A percentile compares a stretch with the other conserved stretches of the same genome.
These are phyloP conservation scores for Anthoceros angustus DNA, from an alignment of 225 moss, liverwort and hornwort genomes.

Conservation along the genomic window DNA sequence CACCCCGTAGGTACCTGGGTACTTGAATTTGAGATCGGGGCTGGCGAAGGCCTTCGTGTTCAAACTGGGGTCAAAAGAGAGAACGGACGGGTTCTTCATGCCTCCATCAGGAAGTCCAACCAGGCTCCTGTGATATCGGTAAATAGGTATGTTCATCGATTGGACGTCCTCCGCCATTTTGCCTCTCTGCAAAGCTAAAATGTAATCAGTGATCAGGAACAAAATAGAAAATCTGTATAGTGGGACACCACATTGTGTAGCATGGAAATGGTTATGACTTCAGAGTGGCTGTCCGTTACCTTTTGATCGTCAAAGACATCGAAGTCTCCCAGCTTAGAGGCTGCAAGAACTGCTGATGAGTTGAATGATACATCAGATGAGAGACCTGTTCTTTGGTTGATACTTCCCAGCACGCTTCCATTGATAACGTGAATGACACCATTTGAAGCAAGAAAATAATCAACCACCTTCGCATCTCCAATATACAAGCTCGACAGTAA, in stretches of 20 bases:
- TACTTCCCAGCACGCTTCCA: slow-evolving; percentile 16
- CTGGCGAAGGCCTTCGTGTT: slow-evolving; percentile 16
- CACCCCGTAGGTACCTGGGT: slow-evolving; percentile 22
- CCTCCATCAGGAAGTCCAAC: slow-evolving; percentile 40
- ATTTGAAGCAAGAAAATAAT: slow-evolving; percentile 10
- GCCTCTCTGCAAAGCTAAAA: slow-evolving; percentile 18
- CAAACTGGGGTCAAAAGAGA: slow-evolving; percentile 31
- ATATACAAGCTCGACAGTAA: slow-evolving; percentile 6
- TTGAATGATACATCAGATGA: slow-evolving; percentile 30
- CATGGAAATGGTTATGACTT: background rate
- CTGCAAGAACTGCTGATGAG: slow-evolving; percentile 19
- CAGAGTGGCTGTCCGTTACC: slow-evolving; percentile 14
- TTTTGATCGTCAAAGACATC: slow-evolving; percentile 22
- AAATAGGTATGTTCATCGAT: slow-evolving; percentile 35
- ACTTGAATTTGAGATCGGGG: slow-evolving; percentile 21
- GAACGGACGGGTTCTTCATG: slow-evolving; percentile 22
- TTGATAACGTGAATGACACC: slow-evolving; percentile 15
- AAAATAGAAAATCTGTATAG: background rate
- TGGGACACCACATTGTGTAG: background rate
- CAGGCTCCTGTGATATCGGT: slow-evolving; percentile 20
- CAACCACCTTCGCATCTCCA: slow-evolving; percentile 14
- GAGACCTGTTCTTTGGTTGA: slow-evolving; percentile 11
- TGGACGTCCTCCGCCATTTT: slow-evolving; percentile 26
- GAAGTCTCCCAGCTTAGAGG: slow-evolving; percentile 26
- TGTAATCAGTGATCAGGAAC: background rate